Percentiles rank a stretch among this genome's conserved stretches.
Evolutionary conservation across 345 rosid genomes (phyloP).

Genomic region (Moringa oleifera): DNA sequence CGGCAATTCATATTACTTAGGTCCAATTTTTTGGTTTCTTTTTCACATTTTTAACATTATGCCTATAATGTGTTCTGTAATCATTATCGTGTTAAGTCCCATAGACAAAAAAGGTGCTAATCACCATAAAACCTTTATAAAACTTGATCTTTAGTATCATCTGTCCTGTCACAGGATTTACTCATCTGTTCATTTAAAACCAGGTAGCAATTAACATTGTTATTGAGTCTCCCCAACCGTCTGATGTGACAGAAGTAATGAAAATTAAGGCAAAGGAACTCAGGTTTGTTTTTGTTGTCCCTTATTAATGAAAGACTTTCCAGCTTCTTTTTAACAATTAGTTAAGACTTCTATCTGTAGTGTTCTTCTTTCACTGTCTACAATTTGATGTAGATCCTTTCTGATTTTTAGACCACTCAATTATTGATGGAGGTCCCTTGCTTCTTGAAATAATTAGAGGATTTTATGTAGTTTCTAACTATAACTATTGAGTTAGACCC

Average conservation of each 20-base stretch:
- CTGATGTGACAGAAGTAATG: conserved; percentile 34
- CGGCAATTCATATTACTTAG: background rate
- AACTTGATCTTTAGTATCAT: conserved; percentile 4
- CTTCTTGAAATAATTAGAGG: too few relatives aligned
- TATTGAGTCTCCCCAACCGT: conserved; percentile 50
- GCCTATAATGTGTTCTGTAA: background rate
- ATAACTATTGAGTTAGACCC: background rate
- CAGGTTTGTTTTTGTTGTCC: conserved; percentile 30
- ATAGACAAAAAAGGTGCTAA: background rate
- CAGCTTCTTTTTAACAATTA: background rate
- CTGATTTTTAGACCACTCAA: too few relatives aligned
- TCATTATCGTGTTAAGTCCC: background rate
- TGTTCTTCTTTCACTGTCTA: conserved; percentile 1
- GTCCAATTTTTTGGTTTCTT: background rate
- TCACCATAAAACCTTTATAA: conserved; percentile 2
- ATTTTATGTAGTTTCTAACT: background rate
- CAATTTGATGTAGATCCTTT: background rate
- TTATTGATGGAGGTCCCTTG: too few relatives aligned
- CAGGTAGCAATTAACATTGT: conserved; percentile 67
- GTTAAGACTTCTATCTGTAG: background rate
- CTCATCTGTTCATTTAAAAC: conserved; percentile 12
- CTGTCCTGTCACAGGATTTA: conserved; percentile 1
- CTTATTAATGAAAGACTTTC: background rate
- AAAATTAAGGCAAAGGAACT: conserved; percentile 47
- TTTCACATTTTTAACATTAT: background rate